A percentile compares a stretch with the other conserved stretches of the same genome.
These are phyloP conservation scores for Diaporthe sp. DNA, from an alignment of 2,329 filamentous ascomycete species.

Conservation along the genomic window DNA sequence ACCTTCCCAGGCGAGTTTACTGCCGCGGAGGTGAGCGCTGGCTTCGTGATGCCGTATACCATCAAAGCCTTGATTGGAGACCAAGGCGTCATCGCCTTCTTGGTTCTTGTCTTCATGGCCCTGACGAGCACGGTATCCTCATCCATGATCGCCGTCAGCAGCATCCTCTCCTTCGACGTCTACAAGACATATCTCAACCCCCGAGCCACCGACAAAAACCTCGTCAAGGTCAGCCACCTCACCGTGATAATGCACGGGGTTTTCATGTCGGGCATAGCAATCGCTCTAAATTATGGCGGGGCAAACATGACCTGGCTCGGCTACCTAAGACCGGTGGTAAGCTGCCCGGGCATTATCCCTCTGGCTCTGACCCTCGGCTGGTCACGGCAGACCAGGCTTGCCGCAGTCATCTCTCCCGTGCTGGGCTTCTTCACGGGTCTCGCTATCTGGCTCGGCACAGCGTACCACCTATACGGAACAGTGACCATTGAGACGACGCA, in stretches of 20 bases:
- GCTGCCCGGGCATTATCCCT: constrained; percentile 53
- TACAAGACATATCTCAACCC: constrained; percentile 62
- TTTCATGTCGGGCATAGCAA: constrained; percentile 59
- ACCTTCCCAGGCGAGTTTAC: constrained; percentile 55
- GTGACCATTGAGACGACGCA: constrained; percentile 54
- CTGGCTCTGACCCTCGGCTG: constrained; percentile 55
- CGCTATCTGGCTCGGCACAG: constrained; percentile 54
- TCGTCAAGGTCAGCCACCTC: constrained; percentile 57
- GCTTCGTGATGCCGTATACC: constrained; percentile 59
- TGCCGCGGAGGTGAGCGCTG: constrained; percentile 51
- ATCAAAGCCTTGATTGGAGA: constrained; percentile 55
- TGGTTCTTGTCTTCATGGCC: constrained; percentile 63
- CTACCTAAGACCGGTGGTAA: constrained; percentile 43
- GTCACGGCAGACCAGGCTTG: constrained; percentile 55
- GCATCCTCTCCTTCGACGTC: constrained; percentile 60
- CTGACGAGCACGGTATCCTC: constrained; percentile 61
- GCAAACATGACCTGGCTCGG: constrained; percentile 57
- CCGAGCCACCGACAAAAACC: constrained; percentile 51
- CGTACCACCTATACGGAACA: constrained; percentile 50
- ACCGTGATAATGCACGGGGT: constrained; percentile 57
- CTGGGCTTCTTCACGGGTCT: constrained; percentile 55
- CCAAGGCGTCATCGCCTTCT: constrained; percentile 53
- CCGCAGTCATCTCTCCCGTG: constrained; percentile 48
- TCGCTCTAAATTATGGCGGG: constrained; percentile 58
- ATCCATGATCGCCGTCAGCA: constrained; percentile 61